Evolutionary conservation across 805 yeast species (phyloP).

Genomic region (Pichia californica): DNA sequence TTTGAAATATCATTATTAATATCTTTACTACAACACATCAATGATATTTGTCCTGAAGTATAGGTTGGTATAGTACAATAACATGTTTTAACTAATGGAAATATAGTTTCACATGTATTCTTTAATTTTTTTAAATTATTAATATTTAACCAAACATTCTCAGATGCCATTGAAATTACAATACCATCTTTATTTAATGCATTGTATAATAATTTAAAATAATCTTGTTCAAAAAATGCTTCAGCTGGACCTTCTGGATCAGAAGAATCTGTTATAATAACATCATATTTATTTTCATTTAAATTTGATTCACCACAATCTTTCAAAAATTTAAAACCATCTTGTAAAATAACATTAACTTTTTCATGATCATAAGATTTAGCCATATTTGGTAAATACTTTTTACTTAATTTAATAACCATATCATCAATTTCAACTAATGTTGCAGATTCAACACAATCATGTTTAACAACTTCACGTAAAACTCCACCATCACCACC

Average conservation of each 20-base stretch:
- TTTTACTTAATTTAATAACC: conserved; percentile 65
- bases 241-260: conserved; percentile 96
- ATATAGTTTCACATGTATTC: conserved; percentile 45
- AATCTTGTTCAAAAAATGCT: conserved; percentile 71
- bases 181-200: conserved; percentile 55
- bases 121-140: conserved; percentile 43
- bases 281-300: conserved; percentile 54
- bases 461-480: conserved; percentile 72
- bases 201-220: conserved; percentile 59
- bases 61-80: conserved; percentile 84
- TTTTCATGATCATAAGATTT: conserved; percentile 54
- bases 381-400: conserved; percentile 76
- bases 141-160: conserved; percentile 70
- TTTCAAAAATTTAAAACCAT: conserved; percentile 75
- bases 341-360: conserved; percentile 62
- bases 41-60: conserved; percentile 83
- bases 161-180: conserved; percentile 78
- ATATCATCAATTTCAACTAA: conserved; percentile 87
- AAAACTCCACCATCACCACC: conserved; percentile 97
- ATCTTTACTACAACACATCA: conserved; percentile 65
- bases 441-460: conserved; percentile 54
- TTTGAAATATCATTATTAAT: conserved; percentile 35
- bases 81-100: conserved; percentile 56
- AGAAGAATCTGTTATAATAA: conserved; percentile 85
- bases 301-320: conserved; percentile 27